Evolutionary conservation across 2,329 filamentous ascomycete genomes (phyloP).

Genomic region (Fusarium subglutinans): DNA sequence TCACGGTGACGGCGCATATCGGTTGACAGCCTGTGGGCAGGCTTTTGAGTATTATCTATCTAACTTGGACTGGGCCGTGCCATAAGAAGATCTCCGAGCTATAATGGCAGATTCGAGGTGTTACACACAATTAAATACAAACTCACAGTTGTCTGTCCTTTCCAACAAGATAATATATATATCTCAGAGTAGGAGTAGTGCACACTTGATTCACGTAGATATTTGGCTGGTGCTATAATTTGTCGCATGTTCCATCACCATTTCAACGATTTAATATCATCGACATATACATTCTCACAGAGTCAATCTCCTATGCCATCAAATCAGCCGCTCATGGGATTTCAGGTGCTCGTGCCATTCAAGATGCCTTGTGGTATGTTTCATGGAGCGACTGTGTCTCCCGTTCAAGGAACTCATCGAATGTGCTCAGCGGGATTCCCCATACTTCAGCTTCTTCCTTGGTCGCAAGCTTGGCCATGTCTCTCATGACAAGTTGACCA

Average conservation of each 20-base stretch:
- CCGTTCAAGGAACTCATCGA: slow-evolving; percentile 54
- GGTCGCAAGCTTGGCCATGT: slow-evolving; percentile 49
- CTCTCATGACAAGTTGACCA: slow-evolving; percentile 50
- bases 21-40: slow-evolving; percentile 11
- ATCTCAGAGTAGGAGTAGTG: not conserved
- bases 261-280: not conserved
- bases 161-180: not conserved
- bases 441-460: slow-evolving; percentile 48
- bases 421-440: slow-evolving; percentile 53
- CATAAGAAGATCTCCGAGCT: not conserved
- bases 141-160: not conserved
- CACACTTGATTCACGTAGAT: not conserved
- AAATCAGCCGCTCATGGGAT: not conserved
- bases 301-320: not conserved
- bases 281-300: not conserved
- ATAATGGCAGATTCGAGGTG: not conserved
- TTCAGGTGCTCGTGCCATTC: not conserved
- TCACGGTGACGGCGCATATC: slow-evolving; percentile 12
- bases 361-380: slow-evolving; percentile 39
- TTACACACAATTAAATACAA: not conserved
- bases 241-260: not conserved
- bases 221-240: not conserved
- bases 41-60: slow-evolving; percentile 12
- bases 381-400: slow-evolving; percentile 48
- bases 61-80: not conserved